phyloP scores from a whole-genome alignment of 2,329 filamentous ascomycete species.

The Fusarium verrucosum region DNA sequence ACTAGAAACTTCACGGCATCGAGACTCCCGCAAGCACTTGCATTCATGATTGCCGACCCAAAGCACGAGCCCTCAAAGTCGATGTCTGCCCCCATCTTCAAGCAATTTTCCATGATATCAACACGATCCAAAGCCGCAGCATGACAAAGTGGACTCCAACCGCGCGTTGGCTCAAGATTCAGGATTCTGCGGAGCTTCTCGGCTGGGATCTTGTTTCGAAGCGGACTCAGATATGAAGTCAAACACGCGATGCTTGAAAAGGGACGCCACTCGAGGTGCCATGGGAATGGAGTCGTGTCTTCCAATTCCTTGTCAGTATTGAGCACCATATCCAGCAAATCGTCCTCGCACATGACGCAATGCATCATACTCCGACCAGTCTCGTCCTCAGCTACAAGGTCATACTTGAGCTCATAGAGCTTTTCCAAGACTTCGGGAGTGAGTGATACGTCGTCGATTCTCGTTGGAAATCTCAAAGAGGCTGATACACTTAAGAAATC shows the following conservation, averaged over 20 bases:
- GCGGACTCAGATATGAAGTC: neutral
- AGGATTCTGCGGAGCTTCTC: neutral
- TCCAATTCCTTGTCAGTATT: rapidly evolving
- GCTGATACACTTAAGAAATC: neutral
- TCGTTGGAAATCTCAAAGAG: neutral
- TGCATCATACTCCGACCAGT: constrained; percentile 8
- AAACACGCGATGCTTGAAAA: neutral
- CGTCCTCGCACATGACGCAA: neutral
- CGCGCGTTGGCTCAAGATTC: constrained; percentile 14
- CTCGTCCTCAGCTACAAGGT: neutral
- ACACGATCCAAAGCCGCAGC: neutral
- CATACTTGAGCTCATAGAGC: rapidly evolving
- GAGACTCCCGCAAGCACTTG: constrained; percentile 8
- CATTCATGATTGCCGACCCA: constrained; percentile 18
- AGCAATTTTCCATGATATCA: constrained; percentile 4
- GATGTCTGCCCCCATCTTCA: neutral
- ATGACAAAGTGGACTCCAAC: constrained; percentile 21
- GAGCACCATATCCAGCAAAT: neutral
- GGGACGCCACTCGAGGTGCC: neutral
- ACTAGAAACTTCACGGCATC: neutral
- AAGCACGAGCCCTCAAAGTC: constrained; percentile 14
- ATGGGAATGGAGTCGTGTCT: neutral
- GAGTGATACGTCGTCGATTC: rapidly evolving
- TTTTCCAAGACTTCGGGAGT: neutral
- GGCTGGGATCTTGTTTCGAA: neutral